phyloP scores from a whole-genome alignment of 192 early-diverging fungal species.

The Entomortierella lignicola region DNA sequence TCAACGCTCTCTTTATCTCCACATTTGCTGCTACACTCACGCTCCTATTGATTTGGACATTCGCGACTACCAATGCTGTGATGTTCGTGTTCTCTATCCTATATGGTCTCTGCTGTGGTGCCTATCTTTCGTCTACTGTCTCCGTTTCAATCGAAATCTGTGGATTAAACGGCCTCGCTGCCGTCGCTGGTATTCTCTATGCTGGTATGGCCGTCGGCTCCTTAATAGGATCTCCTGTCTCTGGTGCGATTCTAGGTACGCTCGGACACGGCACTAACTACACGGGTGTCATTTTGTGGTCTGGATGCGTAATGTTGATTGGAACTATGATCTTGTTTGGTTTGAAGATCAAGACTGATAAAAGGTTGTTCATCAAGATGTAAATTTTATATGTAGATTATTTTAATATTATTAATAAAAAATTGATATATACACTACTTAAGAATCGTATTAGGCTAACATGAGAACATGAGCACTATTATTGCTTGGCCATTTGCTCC shows the following conservation, averaged over 20 bases:
- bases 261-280: conserved; percentile 36
- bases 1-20: conserved; percentile 62
- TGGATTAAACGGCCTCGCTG: conserved; percentile 26
- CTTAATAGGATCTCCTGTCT: conserved; percentile 34
- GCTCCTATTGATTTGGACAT: conserved; percentile 60
- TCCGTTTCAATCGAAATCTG: conserved; percentile 38
- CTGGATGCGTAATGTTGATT: conserved; percentile 25
- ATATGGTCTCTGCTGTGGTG: conserved; percentile 52
- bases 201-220: conserved; percentile 50
- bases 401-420: not conserved
- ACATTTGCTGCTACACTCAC: conserved; percentile 59
- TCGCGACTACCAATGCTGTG: conserved; percentile 50
- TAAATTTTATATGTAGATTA: not conserved
- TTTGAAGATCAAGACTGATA: conserved; percentile 23
- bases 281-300: conserved; percentile 39
- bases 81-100: conserved; percentile 46
- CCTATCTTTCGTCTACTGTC: conserved; percentile 48
- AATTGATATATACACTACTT: too few species aligned
- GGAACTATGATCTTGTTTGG: conserved; percentile 26
- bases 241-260: conserved; percentile 41
- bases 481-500: conserved; percentile 48
- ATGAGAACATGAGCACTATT: not conserved
- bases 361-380: conserved; percentile 22
- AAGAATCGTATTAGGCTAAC: not conserved
- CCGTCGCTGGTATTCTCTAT: conserved; percentile 45